Evolutionary conservation across 192 early-diverging fungal genomes (phyloP), one percentile per base, ranked within the genome.

Genomic region (Funneliformis geosporum): DNA sequence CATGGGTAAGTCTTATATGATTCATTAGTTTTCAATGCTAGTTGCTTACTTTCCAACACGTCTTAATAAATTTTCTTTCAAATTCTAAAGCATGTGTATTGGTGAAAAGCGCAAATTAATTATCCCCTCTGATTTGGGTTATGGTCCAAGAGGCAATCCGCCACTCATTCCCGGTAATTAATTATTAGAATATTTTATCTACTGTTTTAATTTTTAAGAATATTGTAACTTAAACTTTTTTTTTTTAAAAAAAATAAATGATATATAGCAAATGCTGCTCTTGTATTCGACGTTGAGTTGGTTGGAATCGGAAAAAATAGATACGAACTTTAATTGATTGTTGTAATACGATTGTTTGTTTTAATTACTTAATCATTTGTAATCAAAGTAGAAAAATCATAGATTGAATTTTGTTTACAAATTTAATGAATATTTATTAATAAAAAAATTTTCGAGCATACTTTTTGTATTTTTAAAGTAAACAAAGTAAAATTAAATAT

Each of bases 281-380:
- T 96, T 43, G 92, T 94, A 25, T 95, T 96, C 81, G 94, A 95
- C 25, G 92, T 94, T 7, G 92, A 94, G 79, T 80, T 94, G 18
- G 44, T 96, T 33, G 86, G 83, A 50, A 93, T 93, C 10, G 75
- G 62, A 66, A 64, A 64, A n/a, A 77, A 77, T 50, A 77, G 75
- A 67, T 39, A 47, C 38, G 75, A 77, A 33, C 62, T 77, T 27
- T 77, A 66, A 75, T 23, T 27, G 42, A 8, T 46, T 47, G 21
- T 71, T 33, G 7, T 33, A 33, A 2, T 33, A 33, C 33, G 2
- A 33, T 33, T 33, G 2, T 2, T 33, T 33, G 33, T 33, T 33
- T 33, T 33, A 2, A 33, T 33, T 33, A 33, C 33, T 2, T 33
- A 33, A 33, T 33, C 0, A 33, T 33, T 33, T 33, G 33, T 33